Percentiles rank a stretch among this genome's conserved stretches.
Conservation (phyloP, 805 yeast species). For the Saccharomyces kudriavzevii region DNA sequence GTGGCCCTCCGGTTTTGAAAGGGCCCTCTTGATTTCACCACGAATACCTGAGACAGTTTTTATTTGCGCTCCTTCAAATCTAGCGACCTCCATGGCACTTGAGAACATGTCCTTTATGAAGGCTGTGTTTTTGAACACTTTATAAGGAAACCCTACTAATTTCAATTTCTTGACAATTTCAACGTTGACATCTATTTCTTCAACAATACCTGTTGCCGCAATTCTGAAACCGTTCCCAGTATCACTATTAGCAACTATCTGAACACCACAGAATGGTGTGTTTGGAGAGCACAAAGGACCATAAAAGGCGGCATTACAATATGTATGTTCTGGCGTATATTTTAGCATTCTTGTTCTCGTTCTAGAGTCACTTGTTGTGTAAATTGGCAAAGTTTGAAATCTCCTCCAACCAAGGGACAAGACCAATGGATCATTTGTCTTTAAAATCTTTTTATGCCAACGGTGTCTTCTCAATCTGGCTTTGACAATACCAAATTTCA, state of each 20-base stretch:
- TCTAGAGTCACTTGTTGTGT: slow-evolving; percentile 94
- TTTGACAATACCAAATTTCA: slow-evolving; percentile 84
- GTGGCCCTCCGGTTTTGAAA: slow-evolving; percentile 89
- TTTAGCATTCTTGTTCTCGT: slow-evolving; percentile 96
- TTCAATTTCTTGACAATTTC: slow-evolving; percentile 95
- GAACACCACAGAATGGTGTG: slow-evolving; percentile 94
- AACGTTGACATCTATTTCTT: slow-evolving; percentile 78
- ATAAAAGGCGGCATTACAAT: slow-evolving; percentile 89
- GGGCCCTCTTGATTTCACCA: slow-evolving; percentile 94
- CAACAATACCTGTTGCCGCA: slow-evolving; percentile 94
- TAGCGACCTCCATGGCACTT: slow-evolving; percentile 88
- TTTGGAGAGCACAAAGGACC: slow-evolving; percentile 97
- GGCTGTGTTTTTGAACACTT: slow-evolving; percentile 91
- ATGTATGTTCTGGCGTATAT: slow-evolving; percentile 96
- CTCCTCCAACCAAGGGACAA: slow-evolving; percentile 96
- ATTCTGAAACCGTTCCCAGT: slow-evolving; percentile 89
- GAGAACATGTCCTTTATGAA: slow-evolving; percentile 95
- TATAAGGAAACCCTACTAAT: slow-evolving; percentile 89
- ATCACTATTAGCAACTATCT: slow-evolving; percentile 71
- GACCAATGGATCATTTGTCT: slow-evolving; percentile 91
- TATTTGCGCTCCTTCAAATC: slow-evolving; percentile 95
- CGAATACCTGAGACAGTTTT: slow-evolving; percentile 95
- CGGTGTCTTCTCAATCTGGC: slow-evolving; percentile 95
- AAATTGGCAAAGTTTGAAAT: slow-evolving; percentile 91
- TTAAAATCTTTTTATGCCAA: slow-evolving; percentile 95